Conservation (phyloP, 306 rosid species). For the Adenanthera pavonina region DNA sequence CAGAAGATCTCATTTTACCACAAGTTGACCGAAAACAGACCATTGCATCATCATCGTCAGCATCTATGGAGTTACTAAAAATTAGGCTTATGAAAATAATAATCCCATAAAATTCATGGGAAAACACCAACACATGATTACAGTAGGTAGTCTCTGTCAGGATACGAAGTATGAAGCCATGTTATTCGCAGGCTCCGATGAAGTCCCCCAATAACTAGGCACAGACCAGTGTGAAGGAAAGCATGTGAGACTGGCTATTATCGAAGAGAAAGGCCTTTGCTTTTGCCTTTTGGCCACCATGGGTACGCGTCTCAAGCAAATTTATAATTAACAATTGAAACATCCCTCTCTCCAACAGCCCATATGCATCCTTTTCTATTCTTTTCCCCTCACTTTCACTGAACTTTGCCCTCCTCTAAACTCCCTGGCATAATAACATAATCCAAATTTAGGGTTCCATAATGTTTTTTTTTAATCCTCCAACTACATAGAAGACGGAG, state of each 20-base stretch:
- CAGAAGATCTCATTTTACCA: slow-evolving; percentile 14
- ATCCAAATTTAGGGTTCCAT: slow-evolving; percentile 32
- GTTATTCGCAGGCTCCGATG: slow-evolving; percentile 52
- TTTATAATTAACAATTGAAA: slow-evolving; percentile 15
- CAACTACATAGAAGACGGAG: slow-evolving; percentile 38
- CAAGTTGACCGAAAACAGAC: slow-evolving; percentile 1
- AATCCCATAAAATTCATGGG: slow-evolving; percentile 33
- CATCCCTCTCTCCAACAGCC: slow-evolving; percentile 22
- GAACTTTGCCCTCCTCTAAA: slow-evolving; percentile 34
- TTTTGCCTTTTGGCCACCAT: slow-evolving; percentile 61
- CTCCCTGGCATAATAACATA: slow-evolving; percentile 27
- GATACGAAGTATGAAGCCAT: slow-evolving; percentile 46
- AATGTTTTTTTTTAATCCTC: slow-evolving; percentile 10
- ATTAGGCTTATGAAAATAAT: neutral
- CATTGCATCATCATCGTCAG: slow-evolving; percentile 43
- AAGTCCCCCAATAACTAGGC: slow-evolving; percentile 39
- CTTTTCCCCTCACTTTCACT: slow-evolving; percentile 40
- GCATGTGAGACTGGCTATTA: slow-evolving; percentile 59
- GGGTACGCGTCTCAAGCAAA: slow-evolving; percentile 60
- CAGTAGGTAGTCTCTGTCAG: slow-evolving; percentile 35
- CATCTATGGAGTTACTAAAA: slow-evolving; percentile 5
- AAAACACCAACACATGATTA: slow-evolving; percentile 38
- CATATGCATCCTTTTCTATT: slow-evolving; percentile 55
- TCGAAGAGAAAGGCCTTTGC: slow-evolving; percentile 53
- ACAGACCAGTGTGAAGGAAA: slow-evolving; percentile 29